A percentile compares a stretch with the other conserved stretches of the same genome.
These are phyloP conservation scores for Pilaira anomala DNA, from an alignment of 192 early-diverging fungal species.

Conservation along the genomic window DNA sequence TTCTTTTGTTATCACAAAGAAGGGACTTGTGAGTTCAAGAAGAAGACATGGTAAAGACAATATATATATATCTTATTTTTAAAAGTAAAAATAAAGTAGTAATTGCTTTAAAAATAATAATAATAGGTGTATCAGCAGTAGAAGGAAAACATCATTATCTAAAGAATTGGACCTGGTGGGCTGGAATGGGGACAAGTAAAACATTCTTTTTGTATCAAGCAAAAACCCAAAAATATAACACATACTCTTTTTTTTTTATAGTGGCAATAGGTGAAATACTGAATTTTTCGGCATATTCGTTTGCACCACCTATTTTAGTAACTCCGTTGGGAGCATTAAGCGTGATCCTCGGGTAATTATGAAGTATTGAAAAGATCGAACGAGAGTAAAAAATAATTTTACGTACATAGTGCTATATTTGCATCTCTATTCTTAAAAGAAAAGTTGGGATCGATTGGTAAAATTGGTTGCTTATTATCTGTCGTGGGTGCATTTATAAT, in stretches of 20 bases:
- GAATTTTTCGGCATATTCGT: constrained; percentile 20
- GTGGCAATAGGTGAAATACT: constrained; percentile 86
- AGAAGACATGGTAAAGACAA: constrained; percentile 48
- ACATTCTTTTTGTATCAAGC: constrained; percentile 2
- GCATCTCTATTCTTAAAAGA: constrained; percentile 89
- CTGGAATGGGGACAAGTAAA: constrained; percentile 81
- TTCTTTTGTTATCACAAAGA: constrained; percentile 92
- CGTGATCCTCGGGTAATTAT: constrained; percentile 51
- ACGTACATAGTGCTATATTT: constrained; percentile 67
- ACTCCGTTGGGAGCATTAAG: constrained; percentile 78
- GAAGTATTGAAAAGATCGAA: constrained; percentile 54
- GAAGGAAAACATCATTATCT: constrained; percentile 75
- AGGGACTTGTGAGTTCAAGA: constrained; percentile 79
- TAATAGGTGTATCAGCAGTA: constrained; percentile 64
- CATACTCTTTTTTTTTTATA: constrained; percentile 24
- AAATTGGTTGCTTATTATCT: constrained; percentile 86
- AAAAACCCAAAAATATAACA: not conserved
- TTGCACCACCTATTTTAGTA: constrained; percentile 64
- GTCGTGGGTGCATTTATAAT: constrained; percentile 86
- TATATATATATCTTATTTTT: constrained; percentile 14
- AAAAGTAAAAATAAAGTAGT: not conserved
- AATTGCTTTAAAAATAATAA: constrained; percentile 28
- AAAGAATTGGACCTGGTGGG: constrained; percentile 87
- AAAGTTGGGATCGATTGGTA: constrained; percentile 75
- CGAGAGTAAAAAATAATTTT: constrained; percentile 71